These are phyloP conservation scores for Chlorella sp. DNA, from an alignment of 139 green algal species.

Conservation along the genomic window DNA sequence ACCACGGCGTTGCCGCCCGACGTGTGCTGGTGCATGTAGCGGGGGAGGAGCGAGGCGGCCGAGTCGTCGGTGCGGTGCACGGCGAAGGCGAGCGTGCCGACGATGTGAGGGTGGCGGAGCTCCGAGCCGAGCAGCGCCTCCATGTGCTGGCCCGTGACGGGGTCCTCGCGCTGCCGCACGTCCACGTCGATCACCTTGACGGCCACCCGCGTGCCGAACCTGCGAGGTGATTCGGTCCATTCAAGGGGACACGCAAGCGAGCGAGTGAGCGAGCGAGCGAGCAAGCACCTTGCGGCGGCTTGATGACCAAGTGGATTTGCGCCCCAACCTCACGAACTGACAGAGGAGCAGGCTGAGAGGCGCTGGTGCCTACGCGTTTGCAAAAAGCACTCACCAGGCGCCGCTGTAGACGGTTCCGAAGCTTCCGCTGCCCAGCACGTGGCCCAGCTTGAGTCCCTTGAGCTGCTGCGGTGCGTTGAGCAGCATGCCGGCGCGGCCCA, in stretches of 20 bases:
- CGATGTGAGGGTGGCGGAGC: slow-evolving; percentile 35
- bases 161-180: background rate
- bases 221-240: no score
- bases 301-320: background rate
- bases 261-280: background rate
- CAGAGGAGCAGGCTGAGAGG: no score
- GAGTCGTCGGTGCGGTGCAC: background rate
- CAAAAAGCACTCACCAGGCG: background rate
- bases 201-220: slow-evolving; percentile 27
- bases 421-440: slow-evolving; percentile 30
- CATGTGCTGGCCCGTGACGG: background rate
- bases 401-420: slow-evolving; percentile 30
- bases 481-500: background rate
- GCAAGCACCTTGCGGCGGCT: background rate
- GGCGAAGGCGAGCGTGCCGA: slow-evolving; percentile 18
- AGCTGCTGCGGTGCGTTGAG: background rate
- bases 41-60: no score
- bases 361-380: background rate
- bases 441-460: background rate
- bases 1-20: no score
- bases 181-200: slow-evolving; percentile 28
- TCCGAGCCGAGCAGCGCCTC: slow-evolving; percentile 25
- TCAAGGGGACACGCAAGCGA: background rate
- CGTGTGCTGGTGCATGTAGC: no score
- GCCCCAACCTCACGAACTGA: background rate